Conservation (phyloP, 805 yeast species). For the Cyberlindnera petersonii region DNA sequence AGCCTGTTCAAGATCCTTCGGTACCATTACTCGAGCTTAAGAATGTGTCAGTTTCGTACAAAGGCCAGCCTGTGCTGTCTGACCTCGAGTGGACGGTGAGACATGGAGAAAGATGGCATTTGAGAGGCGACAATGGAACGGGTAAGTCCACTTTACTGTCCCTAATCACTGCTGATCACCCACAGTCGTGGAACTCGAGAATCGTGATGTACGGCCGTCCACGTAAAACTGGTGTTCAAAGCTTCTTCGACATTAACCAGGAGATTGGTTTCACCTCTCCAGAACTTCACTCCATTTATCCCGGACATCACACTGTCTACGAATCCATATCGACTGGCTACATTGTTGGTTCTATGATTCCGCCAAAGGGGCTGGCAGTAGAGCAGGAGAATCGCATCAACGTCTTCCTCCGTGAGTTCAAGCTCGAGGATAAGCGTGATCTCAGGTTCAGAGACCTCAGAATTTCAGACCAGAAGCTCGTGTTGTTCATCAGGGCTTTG, state of each 20-base stretch:
- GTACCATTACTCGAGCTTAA: conserved; percentile 46
- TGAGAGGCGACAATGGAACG: conserved; percentile 85
- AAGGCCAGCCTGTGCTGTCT: conserved; percentile 54
- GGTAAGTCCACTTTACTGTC: conserved; percentile 90
- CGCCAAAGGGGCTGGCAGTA: conserved; percentile 38
- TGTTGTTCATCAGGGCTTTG: conserved; percentile 71
- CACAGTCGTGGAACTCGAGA: conserved; percentile 85
- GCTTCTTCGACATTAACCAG: conserved; percentile 74
- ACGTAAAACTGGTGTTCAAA: conserved; percentile 69
- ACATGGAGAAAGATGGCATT: conserved; percentile 81
- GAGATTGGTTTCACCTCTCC: conserved; percentile 88
- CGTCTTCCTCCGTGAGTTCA: conserved; percentile 44
- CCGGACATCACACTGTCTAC: conserved; percentile 46
- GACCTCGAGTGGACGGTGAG: conserved; percentile 63
- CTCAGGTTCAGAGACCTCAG: conserved; percentile 49
- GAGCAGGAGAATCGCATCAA: conserved; percentile 39
- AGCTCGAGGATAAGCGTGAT: conserved; percentile 36
- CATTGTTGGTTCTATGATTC: conserved; percentile 59
- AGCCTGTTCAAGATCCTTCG: conserved; percentile 13
- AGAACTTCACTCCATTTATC: conserved; percentile 86
- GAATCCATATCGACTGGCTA: conserved; percentile 72
- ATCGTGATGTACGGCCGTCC: conserved; percentile 61
- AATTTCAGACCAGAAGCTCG: conserved; percentile 73
- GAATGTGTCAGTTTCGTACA: conserved; percentile 62
- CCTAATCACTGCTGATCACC: conserved; percentile 88